Percentiles rank a stretch among this genome's conserved stretches.
Evolutionary conservation across 2,329 filamentous ascomycete genomes (phyloP).

Genomic region (Didymella pinodella): DNA sequence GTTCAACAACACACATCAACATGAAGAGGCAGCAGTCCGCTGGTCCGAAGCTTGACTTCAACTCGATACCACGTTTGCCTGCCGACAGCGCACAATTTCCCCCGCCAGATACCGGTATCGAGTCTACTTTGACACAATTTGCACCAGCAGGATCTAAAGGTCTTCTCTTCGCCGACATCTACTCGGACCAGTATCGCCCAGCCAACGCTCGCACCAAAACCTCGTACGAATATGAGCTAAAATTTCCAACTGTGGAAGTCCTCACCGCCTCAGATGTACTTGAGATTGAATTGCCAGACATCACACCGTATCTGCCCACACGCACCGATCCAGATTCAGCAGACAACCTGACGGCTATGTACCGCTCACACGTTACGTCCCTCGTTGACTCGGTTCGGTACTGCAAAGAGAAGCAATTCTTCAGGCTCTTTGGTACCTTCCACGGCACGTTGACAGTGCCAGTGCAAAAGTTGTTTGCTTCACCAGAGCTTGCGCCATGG

Average conservation of each 20-base stretch:
- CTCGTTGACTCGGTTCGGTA: slow-evolving; percentile 94
- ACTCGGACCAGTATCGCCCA: slow-evolving; percentile 53
- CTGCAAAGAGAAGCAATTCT: slow-evolving; percentile 96
- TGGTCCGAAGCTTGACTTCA: slow-evolving; percentile 47
- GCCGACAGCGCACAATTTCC: slow-evolving; percentile 60
- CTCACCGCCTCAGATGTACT: slow-evolving; percentile 70
- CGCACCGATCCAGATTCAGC: slow-evolving; percentile 88
- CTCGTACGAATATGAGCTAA: slow-evolving; percentile 69
- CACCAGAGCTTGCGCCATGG: slow-evolving; percentile 85
- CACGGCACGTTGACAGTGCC: slow-evolving; percentile 96
- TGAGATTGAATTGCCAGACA: slow-evolving; percentile 80
- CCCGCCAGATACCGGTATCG: slow-evolving; percentile 36
- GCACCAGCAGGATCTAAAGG: slow-evolving; percentile 54
- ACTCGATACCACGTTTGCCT: slow-evolving; percentile 55
- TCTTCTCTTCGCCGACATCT: slow-evolving; percentile 57
- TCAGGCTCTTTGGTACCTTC: slow-evolving; percentile 92
- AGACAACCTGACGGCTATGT: slow-evolving; percentile 83
- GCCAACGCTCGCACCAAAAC: slow-evolving; percentile 50
- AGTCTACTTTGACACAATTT: slow-evolving; percentile 40
- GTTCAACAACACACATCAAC: slow-evolving; percentile 32
- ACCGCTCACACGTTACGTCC: slow-evolving; percentile 93
- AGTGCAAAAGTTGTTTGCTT: slow-evolving; percentile 88
- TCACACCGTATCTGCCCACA: slow-evolving; percentile 78
- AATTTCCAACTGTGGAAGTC: slow-evolving; percentile 67
- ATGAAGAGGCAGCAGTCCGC: slow-evolving; percentile 46